These are phyloP conservation scores for Termitomyces sp. DNA, from an alignment of 768 basidiomycete species.

Conservation along the genomic window DNA sequence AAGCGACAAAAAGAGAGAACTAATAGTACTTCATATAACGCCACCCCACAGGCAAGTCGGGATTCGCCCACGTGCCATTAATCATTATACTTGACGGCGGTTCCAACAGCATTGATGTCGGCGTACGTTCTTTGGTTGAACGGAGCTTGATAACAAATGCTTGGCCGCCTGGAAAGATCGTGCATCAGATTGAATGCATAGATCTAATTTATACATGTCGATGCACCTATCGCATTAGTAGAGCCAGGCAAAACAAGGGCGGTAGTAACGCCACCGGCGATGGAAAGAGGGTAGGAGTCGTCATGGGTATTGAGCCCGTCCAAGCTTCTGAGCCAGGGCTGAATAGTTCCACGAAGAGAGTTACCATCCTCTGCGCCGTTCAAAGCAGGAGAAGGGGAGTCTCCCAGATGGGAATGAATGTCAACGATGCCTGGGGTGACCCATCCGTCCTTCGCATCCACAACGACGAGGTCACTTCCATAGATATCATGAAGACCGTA, in stretches of 20 bases:
- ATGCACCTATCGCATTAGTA: slow-evolving; percentile 54
- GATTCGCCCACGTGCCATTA: slow-evolving; percentile 41
- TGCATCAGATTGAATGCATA: background rate
- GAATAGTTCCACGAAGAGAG: slow-evolving; percentile 39
- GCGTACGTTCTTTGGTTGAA: slow-evolving; percentile 61
- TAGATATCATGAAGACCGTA: slow-evolving; percentile 21
- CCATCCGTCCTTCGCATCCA: slow-evolving; percentile 70
- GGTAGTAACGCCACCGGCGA: slow-evolving; percentile 78
- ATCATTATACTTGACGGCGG: slow-evolving; percentile 56
- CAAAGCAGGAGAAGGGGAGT: slow-evolving; percentile 43
- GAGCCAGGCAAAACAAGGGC: slow-evolving; percentile 74
- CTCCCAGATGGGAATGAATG: slow-evolving; percentile 65
- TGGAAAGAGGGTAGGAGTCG: slow-evolving; percentile 59
- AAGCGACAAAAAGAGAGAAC: background rate
- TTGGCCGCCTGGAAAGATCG: slow-evolving; percentile 49
- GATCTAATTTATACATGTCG: background rate
- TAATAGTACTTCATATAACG: slow-evolving; percentile 67
- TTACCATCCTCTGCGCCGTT: slow-evolving; percentile 51
- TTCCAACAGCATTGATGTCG: slow-evolving; percentile 73
- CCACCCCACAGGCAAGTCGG: slow-evolving; percentile 49
- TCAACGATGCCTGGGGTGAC: slow-evolving; percentile 74
- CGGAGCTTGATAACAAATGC: slow-evolving; percentile 78
- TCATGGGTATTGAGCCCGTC: slow-evolving; percentile 84
- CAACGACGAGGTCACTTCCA: slow-evolving; percentile 34
- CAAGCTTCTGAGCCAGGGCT: slow-evolving; percentile 65